phyloP scores from a whole-genome alignment of 306 rosid genomes.

The Rubus idaeus region DNA sequence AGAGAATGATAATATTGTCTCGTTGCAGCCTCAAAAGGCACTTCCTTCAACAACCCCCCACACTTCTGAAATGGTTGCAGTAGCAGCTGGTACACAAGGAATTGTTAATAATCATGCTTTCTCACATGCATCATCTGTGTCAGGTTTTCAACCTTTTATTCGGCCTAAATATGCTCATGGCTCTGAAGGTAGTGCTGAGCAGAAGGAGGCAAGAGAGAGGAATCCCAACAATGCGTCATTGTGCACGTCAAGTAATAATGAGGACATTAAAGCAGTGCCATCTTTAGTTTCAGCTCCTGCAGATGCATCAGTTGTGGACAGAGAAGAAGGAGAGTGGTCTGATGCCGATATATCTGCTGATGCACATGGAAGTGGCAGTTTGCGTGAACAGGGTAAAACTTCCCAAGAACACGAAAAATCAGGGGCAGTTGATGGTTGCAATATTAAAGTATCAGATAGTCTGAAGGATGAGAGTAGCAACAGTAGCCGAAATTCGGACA shows the following conservation, averaged over 20 bases:
- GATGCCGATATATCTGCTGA: conserved; percentile 77
- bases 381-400: conserved; percentile 43
- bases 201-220: conserved; percentile 41
- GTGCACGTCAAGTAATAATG: conserved; percentile 40
- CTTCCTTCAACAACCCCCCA: conserved; percentile 58
- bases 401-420: conserved; percentile 44
- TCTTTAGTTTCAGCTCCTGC: conserved; percentile 32
- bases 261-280: conserved; percentile 41
- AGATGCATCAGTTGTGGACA: conserved; percentile 52
- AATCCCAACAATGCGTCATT: conserved; percentile 32
- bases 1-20: conserved; percentile 45
- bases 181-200: conserved; percentile 48
- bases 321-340: conserved; percentile 99
- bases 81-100: conserved; percentile 54
- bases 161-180: conserved; percentile 53
- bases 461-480: conserved; percentile 46
- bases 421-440: conserved; percentile 39
- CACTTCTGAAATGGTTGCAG: conserved; percentile 47
- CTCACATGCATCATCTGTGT: conserved; percentile 80
- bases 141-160: conserved; percentile 94
- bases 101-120: conserved; percentile 68
- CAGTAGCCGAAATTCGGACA: conserved; percentile 50
- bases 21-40: conserved; percentile 70
- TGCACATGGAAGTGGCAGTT: conserved; percentile 45
- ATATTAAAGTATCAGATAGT: conserved; percentile 44